Percentiles rank a stretch among this genome's conserved stretches.
Evolutionary conservation across 345 rosid genomes (phyloP).

Genomic region (Arabis alpina): DNA sequence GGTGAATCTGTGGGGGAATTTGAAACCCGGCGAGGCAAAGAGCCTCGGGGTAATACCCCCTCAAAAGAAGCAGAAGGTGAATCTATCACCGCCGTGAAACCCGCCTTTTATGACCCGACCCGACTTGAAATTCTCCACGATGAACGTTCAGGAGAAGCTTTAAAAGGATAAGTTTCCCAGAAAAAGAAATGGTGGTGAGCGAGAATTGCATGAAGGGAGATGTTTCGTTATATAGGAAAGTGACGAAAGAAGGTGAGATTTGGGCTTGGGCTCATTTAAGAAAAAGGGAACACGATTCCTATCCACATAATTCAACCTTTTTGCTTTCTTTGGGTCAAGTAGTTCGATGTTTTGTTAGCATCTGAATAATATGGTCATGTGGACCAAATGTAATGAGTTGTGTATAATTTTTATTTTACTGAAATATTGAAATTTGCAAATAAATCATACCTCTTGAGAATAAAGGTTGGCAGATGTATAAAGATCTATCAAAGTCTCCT

Average conservation of each 20-base stretch:
- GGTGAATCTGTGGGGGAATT: conserved; percentile 61
- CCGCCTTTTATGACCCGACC: conserved; percentile 51
- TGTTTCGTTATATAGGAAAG: conserved; percentile 52
- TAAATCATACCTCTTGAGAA: too few relatives aligned
- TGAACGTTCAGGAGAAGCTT: conserved; percentile 50
- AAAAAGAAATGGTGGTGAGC: conserved; percentile 43
- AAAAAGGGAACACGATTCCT: too few relatives aligned
- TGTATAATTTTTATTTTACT: too few relatives aligned
- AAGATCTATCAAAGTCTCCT: too few relatives aligned
- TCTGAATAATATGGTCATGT: too few relatives aligned
- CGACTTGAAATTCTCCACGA: conserved; percentile 52
- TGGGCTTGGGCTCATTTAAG: conserved; percentile 28
- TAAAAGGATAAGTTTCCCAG: too few relatives aligned
- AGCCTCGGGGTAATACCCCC: conserved; percentile 99
- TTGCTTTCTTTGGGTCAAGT: too few relatives aligned
- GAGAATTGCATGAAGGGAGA: conserved; percentile 59
- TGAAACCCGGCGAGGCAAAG: conserved; percentile 97
- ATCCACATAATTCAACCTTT: too few relatives aligned
- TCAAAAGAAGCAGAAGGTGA: conserved; percentile 80
- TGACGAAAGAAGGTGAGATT: neutral
- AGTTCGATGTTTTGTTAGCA: too few relatives aligned
- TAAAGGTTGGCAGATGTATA: too few relatives aligned
- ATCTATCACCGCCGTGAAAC: conserved; percentile 53
- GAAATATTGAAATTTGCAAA: too few relatives aligned
- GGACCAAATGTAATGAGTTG: too few relatives aligned